Conservation (phyloP, 768 basidiomycete genomes). For the Terana coerulea region DNA sequence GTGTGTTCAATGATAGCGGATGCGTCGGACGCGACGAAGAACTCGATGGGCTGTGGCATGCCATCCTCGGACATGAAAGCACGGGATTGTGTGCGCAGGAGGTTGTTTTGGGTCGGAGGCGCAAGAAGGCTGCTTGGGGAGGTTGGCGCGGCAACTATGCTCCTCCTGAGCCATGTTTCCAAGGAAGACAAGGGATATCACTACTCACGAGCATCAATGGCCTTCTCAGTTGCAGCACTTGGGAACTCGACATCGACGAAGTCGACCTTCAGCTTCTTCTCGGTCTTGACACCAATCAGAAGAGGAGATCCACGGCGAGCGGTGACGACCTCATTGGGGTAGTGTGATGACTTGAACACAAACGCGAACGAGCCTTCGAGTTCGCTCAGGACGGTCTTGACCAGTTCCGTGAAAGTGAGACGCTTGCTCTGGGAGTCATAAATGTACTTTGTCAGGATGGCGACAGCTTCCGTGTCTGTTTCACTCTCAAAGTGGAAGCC, state of each 20-base stretch:
- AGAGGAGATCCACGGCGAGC: constrained; percentile 97
- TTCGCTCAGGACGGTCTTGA: constrained; percentile 96
- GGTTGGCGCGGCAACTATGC: constrained; percentile 32
- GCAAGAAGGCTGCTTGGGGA: constrained; percentile 63
- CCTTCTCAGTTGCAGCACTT: constrained; percentile 54
- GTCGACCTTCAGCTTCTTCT: constrained; percentile 99
- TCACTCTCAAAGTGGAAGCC: constrained; percentile 94
- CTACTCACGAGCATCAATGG: constrained; percentile 40
- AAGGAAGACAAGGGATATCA: neutral
- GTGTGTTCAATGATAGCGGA: constrained; percentile 97
- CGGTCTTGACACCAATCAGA: constrained; percentile 98
- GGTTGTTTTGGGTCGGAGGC: constrained; percentile 69
- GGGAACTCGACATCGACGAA: constrained; percentile 98
- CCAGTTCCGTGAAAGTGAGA: constrained; percentile 81
- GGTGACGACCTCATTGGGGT: constrained; percentile 92
- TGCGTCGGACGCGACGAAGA: constrained; percentile 98
- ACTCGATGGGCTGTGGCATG: constrained; percentile 97
- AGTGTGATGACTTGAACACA: constrained; percentile 96
- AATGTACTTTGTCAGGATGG: constrained; percentile 93
- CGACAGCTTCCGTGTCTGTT: constrained; percentile 97
- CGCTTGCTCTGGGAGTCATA: constrained; percentile 91
- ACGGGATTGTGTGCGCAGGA: constrained; percentile 90
- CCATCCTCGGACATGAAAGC: constrained; percentile 99
- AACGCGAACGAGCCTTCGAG: constrained; percentile 99
- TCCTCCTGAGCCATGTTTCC: neutral